Evolutionary conservation across 139 green algal genomes (phyloP), one percentile per base, ranked within the genome.

Genomic region (Micractinium sp.): DNA sequence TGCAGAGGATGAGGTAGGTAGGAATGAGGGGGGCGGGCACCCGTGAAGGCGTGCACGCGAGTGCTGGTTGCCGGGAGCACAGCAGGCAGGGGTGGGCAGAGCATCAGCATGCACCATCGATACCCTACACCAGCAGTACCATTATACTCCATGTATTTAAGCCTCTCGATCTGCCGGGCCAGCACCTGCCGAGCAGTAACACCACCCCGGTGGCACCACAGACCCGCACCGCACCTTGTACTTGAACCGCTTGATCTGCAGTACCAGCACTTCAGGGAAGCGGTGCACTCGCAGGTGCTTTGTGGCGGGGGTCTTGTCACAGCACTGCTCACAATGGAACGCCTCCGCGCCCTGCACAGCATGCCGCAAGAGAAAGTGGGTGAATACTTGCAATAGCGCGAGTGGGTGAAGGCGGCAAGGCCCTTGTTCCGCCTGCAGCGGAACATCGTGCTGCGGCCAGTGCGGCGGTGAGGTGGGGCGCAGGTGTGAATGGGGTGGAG

Each of bases 181-280:
- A n/a, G n/a, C 47, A 56, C 9, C 47, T 56, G 9, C 47, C 47
- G 7, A 56, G 47, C 47, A 56, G 47, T 56, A 56, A 5, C 47
- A 56, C 7, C 47, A 56, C n/a, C n/a, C n/a, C n/a, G n/a, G n/a
- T n/a, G n/a, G 47, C 9, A 56, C 47, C 47, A 56, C 47, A 16
- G 5, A 9, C 7, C 47, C 7, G 47, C 9, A 56, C 47, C 66
- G 41, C 31, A 81, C 83, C 79, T 69, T 86, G 47, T 88, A 82
- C 69, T 92, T 94, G 89, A 95, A 95, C 80, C 93, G 90, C 88
- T 95, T 95, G 85, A 95, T 92, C 87, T 95, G 93, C 73, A 95
- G 90, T 41, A 95, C 85, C 38, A 95, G 90, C 33, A 85, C 80
- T 0, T 89, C 60, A 14, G 93, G 93, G 35, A 95, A 87, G 71